A percentile compares a stretch with the other conserved stretches of the same genome.
Evolutionary conservation across 345 rosid genomes (phyloP).

Genomic region (Eucalyptus urophylla): DNA sequence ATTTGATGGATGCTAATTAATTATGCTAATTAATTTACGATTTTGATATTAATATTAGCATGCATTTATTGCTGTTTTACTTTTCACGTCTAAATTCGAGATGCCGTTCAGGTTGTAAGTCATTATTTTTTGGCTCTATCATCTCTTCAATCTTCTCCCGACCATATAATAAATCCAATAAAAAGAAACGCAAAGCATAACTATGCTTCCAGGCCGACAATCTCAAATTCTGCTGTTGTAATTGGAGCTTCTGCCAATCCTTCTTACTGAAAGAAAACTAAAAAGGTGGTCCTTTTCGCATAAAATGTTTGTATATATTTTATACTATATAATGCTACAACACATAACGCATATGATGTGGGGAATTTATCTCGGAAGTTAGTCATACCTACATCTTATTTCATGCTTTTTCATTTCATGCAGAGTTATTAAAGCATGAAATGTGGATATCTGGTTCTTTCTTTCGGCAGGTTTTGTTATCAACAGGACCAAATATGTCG

Average conservation of each 20-base stretch:
- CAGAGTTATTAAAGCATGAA: background rate
- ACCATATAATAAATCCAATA: background rate
- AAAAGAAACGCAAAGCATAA: background rate
- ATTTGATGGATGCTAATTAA: background rate
- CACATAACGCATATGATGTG: background rate
- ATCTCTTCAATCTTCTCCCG: background rate
- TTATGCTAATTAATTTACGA: background rate
- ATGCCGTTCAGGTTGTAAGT: too few relatives aligned
- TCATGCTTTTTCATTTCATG: background rate
- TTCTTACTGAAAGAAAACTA: background rate
- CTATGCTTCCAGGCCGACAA: background rate
- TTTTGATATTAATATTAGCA: background rate
- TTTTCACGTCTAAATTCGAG: background rate
- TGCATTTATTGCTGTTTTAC: too few relatives aligned
- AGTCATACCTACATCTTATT: background rate
- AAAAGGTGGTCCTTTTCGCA: background rate
- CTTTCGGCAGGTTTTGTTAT: background rate
- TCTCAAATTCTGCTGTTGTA: background rate
- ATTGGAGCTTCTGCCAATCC: background rate
- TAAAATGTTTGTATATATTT: background rate
- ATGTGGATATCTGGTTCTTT: too few relatives aligned
- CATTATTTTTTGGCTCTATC: background rate
- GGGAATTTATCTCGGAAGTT: background rate
- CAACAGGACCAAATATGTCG: constrained; percentile 9
- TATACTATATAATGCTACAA: background rate